phyloP scores from a whole-genome alignment of 1,284 basidiomycete genomes.

The Anthracocystis panici-leucophaei region DNA sequence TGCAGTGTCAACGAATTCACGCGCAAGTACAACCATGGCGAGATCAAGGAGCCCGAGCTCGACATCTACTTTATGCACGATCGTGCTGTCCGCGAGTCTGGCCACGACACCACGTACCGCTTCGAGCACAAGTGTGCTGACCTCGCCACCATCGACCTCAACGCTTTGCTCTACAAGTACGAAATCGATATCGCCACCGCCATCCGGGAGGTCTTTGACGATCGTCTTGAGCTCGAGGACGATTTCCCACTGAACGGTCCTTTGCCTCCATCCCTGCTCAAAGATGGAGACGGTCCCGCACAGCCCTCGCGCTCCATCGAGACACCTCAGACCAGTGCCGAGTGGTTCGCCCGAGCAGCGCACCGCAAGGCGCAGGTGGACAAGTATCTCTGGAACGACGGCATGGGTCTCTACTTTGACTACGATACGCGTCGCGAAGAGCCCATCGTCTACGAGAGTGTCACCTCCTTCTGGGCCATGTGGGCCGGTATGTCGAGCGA shows the following conservation, averaged over 20 bases:
- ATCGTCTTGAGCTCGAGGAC: constrained; percentile 88
- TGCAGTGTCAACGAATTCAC: constrained; percentile 97
- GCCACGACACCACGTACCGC: constrained; percentile 97
- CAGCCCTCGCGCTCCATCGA: constrained; percentile 77
- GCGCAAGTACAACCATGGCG: constrained; percentile 90
- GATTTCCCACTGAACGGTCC: constrained; percentile 75
- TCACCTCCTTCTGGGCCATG: constrained; percentile 93
- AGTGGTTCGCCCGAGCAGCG: constrained; percentile 67
- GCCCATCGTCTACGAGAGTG: constrained; percentile 93
- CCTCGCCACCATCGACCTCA: constrained; percentile 94
- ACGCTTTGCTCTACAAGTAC: constrained; percentile 82
- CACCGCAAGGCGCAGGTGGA: constrained; percentile 79
- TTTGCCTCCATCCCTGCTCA: constrained; percentile 46
- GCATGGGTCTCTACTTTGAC: constrained; percentile 92
- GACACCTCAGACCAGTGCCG: constrained; percentile 58
- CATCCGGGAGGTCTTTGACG: constrained; percentile 93
- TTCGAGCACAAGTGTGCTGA: constrained; percentile 94
- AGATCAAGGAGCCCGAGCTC: constrained; percentile 85
- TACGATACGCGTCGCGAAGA: constrained; percentile 91
- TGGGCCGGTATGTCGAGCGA: constrained; percentile 98
- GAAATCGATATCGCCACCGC: constrained; percentile 73
- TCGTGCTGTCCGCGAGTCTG: constrained; percentile 83
- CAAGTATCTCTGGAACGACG: constrained; percentile 96
- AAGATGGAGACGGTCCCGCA: constrained; percentile 36
- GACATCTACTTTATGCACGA: constrained; percentile 99